phyloP scores from a whole-genome alignment of 176 grass and related monocot genomes.

The Triticum monococcum region DNA sequence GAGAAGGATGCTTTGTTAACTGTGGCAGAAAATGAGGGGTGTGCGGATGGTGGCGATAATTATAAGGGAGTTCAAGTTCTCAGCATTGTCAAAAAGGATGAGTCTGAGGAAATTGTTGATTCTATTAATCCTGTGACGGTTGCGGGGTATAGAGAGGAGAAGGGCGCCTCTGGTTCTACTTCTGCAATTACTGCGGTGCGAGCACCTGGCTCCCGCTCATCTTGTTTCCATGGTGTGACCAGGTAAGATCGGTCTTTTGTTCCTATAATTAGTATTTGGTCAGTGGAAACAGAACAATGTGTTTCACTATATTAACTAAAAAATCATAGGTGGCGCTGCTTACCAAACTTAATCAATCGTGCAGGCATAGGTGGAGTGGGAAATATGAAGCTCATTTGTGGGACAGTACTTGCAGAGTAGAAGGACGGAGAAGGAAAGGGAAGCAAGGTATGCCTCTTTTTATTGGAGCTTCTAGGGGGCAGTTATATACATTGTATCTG shows the following conservation, averaged over 20 bases:
- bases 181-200: conserved; percentile 22
- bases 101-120: conserved; percentile 17
- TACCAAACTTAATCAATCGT: conserved; percentile 27
- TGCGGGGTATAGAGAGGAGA: conserved; percentile 20
- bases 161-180: conserved; percentile 17
- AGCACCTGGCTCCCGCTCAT: conserved; percentile 51
- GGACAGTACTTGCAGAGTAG: conserved; percentile 87
- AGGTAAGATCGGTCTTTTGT: conserved; percentile 40
- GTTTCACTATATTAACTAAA: conserved; percentile 5
- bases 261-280: conserved; percentile 15
- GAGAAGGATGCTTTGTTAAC: conserved; percentile 16
- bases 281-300: background rate
- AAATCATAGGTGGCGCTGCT: background rate
- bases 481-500: background rate
- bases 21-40: conserved; percentile 16
- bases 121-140: conserved; percentile 24
- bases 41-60: background rate
- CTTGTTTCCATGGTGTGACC: conserved; percentile 80
- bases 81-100: conserved; percentile 51
- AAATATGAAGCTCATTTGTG: conserved; percentile 98
- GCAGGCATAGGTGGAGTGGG: conserved; percentile 94
- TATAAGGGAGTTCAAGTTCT: conserved; percentile 20
- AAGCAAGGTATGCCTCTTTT: conserved; percentile 66
- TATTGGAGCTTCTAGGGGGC: background rate
- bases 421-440: conserved; percentile 89